phyloP scores from a whole-genome alignment of 2,329 filamentous ascomycete genomes.

The Teratosphaeria gauchensis region DNA sequence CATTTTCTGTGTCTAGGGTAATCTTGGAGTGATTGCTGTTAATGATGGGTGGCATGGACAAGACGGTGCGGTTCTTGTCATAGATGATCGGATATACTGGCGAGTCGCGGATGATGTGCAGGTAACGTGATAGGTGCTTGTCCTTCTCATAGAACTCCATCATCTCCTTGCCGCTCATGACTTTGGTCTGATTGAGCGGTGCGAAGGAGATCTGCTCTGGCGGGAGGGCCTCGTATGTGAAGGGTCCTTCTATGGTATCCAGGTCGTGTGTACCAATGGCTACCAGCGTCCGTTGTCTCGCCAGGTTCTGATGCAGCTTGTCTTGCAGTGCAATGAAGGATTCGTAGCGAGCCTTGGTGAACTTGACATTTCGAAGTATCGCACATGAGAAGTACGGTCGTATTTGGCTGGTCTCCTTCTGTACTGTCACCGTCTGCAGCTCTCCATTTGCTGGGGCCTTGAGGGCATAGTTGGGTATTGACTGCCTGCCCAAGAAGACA shows the following conservation, averaged over 20 bases:
- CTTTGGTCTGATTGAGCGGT: conserved; percentile 82
- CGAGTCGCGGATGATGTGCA: conserved; percentile 89
- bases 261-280: conserved; percentile 95
- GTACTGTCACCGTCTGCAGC: conserved; percentile 69
- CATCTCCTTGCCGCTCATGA: conserved; percentile 78
- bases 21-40: conserved; percentile 98
- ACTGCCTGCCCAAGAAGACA: conserved; percentile 72
- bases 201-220: conserved; percentile 88
- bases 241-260: conserved; percentile 85
- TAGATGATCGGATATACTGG: conserved; percentile 94
- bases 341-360: conserved; percentile 83
- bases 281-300: conserved; percentile 85
- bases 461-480: conserved; percentile 71
- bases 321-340: conserved; percentile 97
- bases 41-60: conserved; percentile 94
- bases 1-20: conserved; percentile 76
- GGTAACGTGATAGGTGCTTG: conserved; percentile 78
- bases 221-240: conserved; percentile 86
- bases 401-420: conserved; percentile 57
- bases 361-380: conserved; percentile 81
- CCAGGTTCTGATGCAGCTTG: conserved; percentile 94
- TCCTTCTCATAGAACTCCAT: conserved; percentile 95
- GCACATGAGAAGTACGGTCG: conserved; percentile 83
- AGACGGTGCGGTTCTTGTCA: conserved; percentile 76
- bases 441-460: conserved; percentile 62